Conservation (phyloP, 805 yeast genomes). For the Ascoidea asiatica region DNA sequence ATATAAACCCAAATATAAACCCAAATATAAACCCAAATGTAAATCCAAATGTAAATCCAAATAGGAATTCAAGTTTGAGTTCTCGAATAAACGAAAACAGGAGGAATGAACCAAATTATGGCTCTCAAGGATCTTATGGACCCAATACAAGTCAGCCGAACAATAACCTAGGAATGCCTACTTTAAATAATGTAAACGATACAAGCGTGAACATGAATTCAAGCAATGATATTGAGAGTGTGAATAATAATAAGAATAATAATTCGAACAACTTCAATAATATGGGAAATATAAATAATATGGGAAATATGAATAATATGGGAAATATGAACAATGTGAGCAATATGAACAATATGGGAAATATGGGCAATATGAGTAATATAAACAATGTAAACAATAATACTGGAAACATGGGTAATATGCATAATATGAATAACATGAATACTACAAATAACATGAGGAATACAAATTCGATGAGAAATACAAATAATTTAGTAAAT, state of each 20-base stretch:
- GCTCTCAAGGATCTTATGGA: too few relatives aligned
- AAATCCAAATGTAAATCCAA: too few relatives aligned
- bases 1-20: neutral
- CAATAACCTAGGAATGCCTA: too few relatives aligned
- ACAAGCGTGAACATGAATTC: neutral
- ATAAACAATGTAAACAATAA: too few relatives aligned
- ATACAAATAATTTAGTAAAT: too few relatives aligned
- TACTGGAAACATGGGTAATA: neutral
- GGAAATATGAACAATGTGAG: neutral
- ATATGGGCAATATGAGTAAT: neutral
- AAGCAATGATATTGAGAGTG: neutral
- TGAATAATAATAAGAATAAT: too few relatives aligned
- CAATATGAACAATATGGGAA: neutral
- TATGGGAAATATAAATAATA: neutral
- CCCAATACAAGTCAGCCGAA: too few relatives aligned
- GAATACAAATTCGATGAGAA: too few relatives aligned
- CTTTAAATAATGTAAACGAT: neutral
- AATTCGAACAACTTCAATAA: neutral
- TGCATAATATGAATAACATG: neutral
- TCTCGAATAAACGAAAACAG: neutral
- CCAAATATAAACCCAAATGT: too few relatives aligned
- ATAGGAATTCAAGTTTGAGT: too few relatives aligned
- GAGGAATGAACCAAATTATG: neutral
- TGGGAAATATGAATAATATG: neutral
- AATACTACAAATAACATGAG: too few relatives aligned